Conservation (phyloP, 768 basidiomycete species). For the Stropharia rugosoannulata region DNA sequence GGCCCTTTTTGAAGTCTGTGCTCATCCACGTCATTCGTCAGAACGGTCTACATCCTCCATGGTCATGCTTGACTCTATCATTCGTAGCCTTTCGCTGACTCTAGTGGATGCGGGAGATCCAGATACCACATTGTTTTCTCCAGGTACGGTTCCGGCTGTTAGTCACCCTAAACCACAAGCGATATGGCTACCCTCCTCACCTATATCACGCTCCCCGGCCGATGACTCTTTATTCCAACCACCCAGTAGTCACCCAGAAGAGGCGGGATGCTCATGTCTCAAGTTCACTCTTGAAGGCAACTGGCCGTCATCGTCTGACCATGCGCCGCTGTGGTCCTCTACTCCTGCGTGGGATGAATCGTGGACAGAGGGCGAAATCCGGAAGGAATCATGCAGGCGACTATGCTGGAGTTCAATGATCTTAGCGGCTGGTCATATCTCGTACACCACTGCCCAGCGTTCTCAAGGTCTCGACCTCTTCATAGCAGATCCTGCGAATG, state of each 20-base stretch:
- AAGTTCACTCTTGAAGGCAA: conserved; percentile 49
- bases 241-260: conserved; percentile 10
- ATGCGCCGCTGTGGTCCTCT: conserved; percentile 61
- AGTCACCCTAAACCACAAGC: conserved; percentile 8
- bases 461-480: conserved; percentile 46
- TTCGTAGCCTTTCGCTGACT: conserved; percentile 60
- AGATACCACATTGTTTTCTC: conserved; percentile 45
- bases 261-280: conserved; percentile 43
- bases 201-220: conserved; percentile 4
- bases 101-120: conserved; percentile 59
- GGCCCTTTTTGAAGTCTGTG: conserved; percentile 70
- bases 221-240: conserved; percentile 2
- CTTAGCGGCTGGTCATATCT: conserved; percentile 62
- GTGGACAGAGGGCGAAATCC: conserved; percentile 63
- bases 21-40: conserved; percentile 59
- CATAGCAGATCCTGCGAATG: conserved; percentile 65
- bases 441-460: conserved; percentile 50
- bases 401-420: conserved; percentile 73
- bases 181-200: conserved; percentile 20
- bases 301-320: conserved; percentile 49
- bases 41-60: conserved; percentile 57
- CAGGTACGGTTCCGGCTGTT: conserved; percentile 50
- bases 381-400: conserved; percentile 70
- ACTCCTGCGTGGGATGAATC: conserved; percentile 63
- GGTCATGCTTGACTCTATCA: conserved; percentile 64